Base-by-base conservation (phyloP, 1,284 basidiomycete species). In the Dichomitus squalens region DNA sequence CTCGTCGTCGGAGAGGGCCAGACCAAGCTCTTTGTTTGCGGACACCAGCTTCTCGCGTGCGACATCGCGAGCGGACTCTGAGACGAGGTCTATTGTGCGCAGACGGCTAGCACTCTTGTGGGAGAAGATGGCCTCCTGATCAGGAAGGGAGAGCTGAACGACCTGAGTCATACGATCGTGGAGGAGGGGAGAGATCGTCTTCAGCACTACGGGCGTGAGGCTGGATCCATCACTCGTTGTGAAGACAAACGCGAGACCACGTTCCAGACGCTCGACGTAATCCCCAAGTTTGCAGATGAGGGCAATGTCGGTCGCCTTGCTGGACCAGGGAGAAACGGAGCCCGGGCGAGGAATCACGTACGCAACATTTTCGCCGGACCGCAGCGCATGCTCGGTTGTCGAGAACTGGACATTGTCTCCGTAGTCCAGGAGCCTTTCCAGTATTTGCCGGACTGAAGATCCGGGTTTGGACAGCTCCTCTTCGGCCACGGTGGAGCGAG, bases 81-180 rank as follows among this genome's bases (percentile, higher is more conserved):
- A 57, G 4, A 70, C 69, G 40, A 93, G 80, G 51, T 85, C 82
- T 57, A 98, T 85, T 8, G 82, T 86, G 40, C 88, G 84, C 51
- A 98, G 82, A 8, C 87, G 82, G 35, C 83, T 82, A 0, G 93
- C 88, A 11, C 76, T 70, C 31, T 85, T 84, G 58, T 90, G 87
- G 23, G 81, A 76, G 73, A 98, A 98, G 60, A 98, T 77, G 11
- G 76, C 72, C 1, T 79, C 75, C 59, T 87, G 78, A 20, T 81
- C 67, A 1, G 95, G 93, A 1, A 81, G 73, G 1, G 77, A 71
- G 54, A 84, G 76, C 66, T 83, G 81, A 31, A 92, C 79, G 23
- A 83, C 74, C 73, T 98, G 96, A 0, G 96, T 99, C 97, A 99
- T 99, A 48, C 96, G 88, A 75, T 99, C 96, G 75, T 95, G 90